A percentile compares a stretch with the other conserved stretches of the same genome.
These are phyloP conservation scores for Salvia hispanica DNA, from an alignment of 257 asterid genomes.

Conservation along the genomic window DNA sequence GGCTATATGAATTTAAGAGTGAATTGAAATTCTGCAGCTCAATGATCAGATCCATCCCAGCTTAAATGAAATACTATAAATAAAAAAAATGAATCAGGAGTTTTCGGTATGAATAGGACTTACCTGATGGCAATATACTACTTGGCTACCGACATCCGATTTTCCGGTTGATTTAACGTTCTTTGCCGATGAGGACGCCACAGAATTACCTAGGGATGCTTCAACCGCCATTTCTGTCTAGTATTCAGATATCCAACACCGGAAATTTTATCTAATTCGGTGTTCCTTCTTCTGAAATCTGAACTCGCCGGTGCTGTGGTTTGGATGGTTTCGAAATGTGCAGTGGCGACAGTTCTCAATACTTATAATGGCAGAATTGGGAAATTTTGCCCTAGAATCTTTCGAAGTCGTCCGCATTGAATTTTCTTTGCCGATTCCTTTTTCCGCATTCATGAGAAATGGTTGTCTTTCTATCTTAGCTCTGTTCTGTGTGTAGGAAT, in stretches of 20 bases:
- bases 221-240: slow-evolving; percentile 39
- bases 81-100: background rate
- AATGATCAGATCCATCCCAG: background rate
- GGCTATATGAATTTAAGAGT: background rate
- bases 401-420: slow-evolving; percentile 9
- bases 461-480: too few species aligned
- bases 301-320: background rate
- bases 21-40: background rate
- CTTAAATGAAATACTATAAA: background rate
- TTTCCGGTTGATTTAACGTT: slow-evolving; percentile 41
- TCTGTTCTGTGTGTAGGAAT: too few species aligned
- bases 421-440: slow-evolving; percentile 1
- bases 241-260: background rate
- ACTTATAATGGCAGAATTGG: background rate
- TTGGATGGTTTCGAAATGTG: background rate
- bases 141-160: slow-evolving; percentile 36
- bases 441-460: slow-evolving; percentile 31
- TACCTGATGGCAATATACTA: slow-evolving; percentile 71
- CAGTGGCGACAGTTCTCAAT: slow-evolving; percentile 1
- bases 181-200: slow-evolving; percentile 27
- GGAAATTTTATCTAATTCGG: background rate
- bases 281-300: background rate
- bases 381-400: background rate
- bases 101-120: background rate
- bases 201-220: slow-evolving; percentile 21